phyloP scores from a whole-genome alignment of 768 basidiomycete genomes.

The Lactarius hengduanensis region DNA sequence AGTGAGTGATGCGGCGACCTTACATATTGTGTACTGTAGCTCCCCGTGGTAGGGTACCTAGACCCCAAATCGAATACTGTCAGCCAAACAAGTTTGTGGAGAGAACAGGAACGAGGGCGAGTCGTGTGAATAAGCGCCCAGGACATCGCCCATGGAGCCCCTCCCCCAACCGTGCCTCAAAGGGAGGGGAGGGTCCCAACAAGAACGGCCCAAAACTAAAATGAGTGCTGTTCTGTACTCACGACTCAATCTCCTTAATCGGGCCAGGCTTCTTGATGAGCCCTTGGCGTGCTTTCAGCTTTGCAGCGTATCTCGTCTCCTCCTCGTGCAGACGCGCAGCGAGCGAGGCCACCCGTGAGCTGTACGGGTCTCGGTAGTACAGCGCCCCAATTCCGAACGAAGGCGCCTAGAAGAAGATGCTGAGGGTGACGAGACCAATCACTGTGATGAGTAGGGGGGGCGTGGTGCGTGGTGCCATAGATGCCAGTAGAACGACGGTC shows the following conservation, averaged over 20 bases:
- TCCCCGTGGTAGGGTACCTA: constrained; percentile 9
- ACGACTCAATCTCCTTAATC: constrained; percentile 11
- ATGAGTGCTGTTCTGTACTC: background rate
- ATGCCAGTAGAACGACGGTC: background rate
- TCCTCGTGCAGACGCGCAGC: constrained; percentile 1
- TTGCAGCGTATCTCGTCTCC: constrained; percentile 2
- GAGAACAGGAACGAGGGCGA: background rate
- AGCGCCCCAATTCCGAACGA: background rate
- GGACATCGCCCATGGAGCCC: too few relatives aligned
- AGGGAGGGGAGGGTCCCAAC: background rate
- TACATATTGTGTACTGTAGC: constrained; percentile 12
- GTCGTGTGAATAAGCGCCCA: background rate
- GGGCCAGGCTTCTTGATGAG: constrained; percentile 6
- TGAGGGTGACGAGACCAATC: background rate
- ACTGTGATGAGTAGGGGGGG: constrained; percentile 1
- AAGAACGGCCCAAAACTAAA: background rate
- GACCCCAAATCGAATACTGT: background rate
- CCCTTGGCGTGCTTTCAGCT: background rate
- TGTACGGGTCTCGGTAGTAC: background rate
- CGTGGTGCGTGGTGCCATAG: constrained; percentile 8
- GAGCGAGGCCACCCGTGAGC: background rate
- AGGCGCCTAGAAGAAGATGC: constrained; percentile 8
- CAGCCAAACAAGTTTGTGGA: background rate
- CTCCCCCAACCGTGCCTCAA: background rate
- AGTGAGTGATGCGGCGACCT: background rate